Evolutionary conservation across 331 rosid genomes (phyloP).

Genomic region (Quercus lobata): DNA sequence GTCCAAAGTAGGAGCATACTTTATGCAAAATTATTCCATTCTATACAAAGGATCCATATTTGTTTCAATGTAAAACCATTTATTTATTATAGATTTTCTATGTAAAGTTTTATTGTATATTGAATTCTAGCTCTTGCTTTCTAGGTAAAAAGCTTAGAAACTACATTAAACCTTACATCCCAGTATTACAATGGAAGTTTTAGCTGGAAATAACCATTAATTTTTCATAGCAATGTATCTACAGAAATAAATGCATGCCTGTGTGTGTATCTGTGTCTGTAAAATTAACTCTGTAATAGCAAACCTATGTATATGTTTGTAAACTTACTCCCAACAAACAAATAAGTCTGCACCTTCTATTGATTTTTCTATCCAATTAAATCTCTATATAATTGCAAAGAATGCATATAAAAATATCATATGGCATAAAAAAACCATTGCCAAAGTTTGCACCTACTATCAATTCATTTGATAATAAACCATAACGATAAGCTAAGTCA

Average conservation of each 20-base stretch:
- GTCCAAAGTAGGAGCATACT: neutral
- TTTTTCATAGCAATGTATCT: neutral
- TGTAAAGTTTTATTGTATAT: neutral
- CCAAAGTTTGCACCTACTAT: too few relatives aligned
- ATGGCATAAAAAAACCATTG: neutral
- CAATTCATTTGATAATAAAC: too few relatives aligned
- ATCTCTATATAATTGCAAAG: neutral
- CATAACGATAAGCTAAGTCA: too few relatives aligned
- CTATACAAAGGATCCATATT: neutral
- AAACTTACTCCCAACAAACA: neutral
- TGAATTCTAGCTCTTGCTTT: neutral
- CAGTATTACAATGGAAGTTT: neutral
- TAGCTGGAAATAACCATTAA: neutral
- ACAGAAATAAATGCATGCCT: neutral
- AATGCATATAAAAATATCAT: neutral
- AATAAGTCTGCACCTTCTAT: neutral
- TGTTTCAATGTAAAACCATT: neutral
- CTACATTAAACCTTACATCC: neutral
- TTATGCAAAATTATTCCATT: neutral
- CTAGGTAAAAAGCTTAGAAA: neutral
- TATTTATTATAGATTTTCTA: neutral
- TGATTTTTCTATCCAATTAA: neutral
- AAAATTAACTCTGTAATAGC: too few relatives aligned
- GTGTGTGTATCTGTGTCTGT: neutral
- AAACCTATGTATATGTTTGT: neutral